phyloP scores from a whole-genome alignment of 2,329 filamentous ascomycete species.

The Phialophora verrucosa region DNA sequence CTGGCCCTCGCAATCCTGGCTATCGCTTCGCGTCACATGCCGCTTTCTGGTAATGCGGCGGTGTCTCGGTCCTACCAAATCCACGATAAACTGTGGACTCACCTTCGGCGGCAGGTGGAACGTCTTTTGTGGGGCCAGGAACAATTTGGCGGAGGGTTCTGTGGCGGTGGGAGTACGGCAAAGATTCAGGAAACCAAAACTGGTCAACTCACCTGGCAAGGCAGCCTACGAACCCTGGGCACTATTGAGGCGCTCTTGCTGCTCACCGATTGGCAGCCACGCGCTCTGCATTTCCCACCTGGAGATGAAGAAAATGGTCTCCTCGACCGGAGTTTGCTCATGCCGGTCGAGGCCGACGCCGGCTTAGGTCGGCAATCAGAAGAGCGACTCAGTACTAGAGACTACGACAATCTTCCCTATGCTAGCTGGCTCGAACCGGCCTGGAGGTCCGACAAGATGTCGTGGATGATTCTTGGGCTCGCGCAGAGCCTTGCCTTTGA shows the following conservation, averaged over 20 bases:
- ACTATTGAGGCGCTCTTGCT: constrained; percentile 95
- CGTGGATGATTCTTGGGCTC: constrained; percentile 64
- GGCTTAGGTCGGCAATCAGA: constrained; percentile 49
- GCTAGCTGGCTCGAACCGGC: constrained; percentile 97
- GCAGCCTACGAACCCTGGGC: constrained; percentile 84
- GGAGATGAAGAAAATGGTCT: constrained; percentile 69
- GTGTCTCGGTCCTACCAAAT: constrained; percentile 86
- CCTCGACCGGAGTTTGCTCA: constrained; percentile 71
- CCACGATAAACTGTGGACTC: constrained; percentile 93
- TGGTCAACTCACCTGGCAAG: constrained; percentile 63
- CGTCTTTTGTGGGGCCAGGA: constrained; percentile 95
- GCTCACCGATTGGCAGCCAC: constrained; percentile 95
- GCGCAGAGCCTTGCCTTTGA: constrained; percentile 66
- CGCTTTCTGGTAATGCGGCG: constrained; percentile 78
- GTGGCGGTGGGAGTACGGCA: constrained; percentile 67
- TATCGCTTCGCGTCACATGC: constrained; percentile 85
- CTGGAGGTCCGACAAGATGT: constrained; percentile 74
- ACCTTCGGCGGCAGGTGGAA: constrained; percentile 93
- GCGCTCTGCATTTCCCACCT: constrained; percentile 88
- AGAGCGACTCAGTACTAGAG: constrained; percentile 44
- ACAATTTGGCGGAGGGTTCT: constrained; percentile 88
- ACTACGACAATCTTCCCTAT: constrained; percentile 64
- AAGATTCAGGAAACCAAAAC: constrained; percentile 70
- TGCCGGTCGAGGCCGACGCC: constrained; percentile 54
- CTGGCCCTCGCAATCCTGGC: constrained; percentile 89